Evolutionary conservation across 2,329 filamentous ascomycete genomes (phyloP), one percentile per base, ranked within the genome.

Genomic region (Epichloe sp.): DNA sequence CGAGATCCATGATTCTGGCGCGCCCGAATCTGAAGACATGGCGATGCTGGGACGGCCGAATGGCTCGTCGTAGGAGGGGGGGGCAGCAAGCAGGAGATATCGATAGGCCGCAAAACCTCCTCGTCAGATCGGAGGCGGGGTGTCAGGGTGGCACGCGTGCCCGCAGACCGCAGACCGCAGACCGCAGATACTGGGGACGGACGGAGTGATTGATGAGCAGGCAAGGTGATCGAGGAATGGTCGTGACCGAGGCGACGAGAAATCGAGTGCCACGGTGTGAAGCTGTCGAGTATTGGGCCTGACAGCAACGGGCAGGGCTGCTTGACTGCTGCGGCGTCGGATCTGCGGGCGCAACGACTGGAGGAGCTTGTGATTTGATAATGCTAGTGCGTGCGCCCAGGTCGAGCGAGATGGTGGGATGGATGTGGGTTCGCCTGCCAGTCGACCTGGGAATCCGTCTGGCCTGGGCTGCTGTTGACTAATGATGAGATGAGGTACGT

Each of bases 1-100:
- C 56, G 88, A 86, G 73, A 98, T 97, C 93, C 93, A 98, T 51
- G 90, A 95, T 74, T 98, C 93, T 55, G 78, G 77, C 34, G 75
- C 69, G 50, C 76, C 78, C 50, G 78, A 81, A 48, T 78, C 79
- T 50, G 76, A 76, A 59, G 78, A 82, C 78, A 81, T 81, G 61
- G 44, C 57, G 57, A 38, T 40, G 14, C 17, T 44, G 35, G 40
- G 49, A 40, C 26, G 31, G 41, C 43, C 23, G 36, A 17, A 31
- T 14, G 49, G 49, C 50, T 48, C 41, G 43, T 52, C n/a, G 51
- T 52, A 19, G 3, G 19, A 2, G 19, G 19, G 52, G 46, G 48
- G 19, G 40, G 37, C 37, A 44, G 34, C 34, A n/a, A 17, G 44
- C 26, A 38, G 17, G 34, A 40, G 36, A 36, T 53, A 36, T 51